Evolutionary conservation across 805 yeast species (phyloP), one percentile per base, ranked within the genome.

Genomic region (Teunomyces lycoperdinae): DNA sequence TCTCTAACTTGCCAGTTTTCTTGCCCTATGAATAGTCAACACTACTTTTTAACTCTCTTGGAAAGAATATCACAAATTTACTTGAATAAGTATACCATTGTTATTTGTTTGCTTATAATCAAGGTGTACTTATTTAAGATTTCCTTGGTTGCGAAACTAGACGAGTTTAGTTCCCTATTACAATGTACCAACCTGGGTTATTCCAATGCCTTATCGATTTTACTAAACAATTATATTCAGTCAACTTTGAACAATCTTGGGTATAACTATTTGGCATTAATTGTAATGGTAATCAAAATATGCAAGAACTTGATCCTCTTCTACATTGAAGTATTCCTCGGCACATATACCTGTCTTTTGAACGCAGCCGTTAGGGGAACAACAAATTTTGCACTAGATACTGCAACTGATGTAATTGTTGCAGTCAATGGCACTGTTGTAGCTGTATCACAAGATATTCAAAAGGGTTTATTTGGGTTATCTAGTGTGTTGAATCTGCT

Each of bases 331-430:
- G 57, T 92, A 53, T 79, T 86, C 42, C 64, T 90, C 2, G 98
- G 97, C 0, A 94, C 98, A 0, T 89, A 88, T 64, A 84, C 86
- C 0, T 94, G 99, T 64, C 70, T 94, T 10, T 62, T 89, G 10
- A 80, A 87, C 0, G 84, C 94, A 4, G 80, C 90, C 0, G 72
- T 91, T 5, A 84, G 81, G 57, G 88, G 91, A 3, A 77, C 87
- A 0, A 85, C 84, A 1, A 82, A 81, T 54, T 80, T 83, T 28
- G 95, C 95, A 0, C 62, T 87, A 1, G 85, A 87, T 58, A 79
- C 89, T 0, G 83, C 96, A 0, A 87, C 85, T 55, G 60, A 77
- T 1, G 70, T 89, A 0, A 73, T 90, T 6, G 61, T 50, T 11
- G 61, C 50, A 16, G 87, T 89, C 2, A 89, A 91, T 57, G 67